phyloP scores from a whole-genome alignment of 441 rosid species.

The Caryocar brasiliense region DNA sequence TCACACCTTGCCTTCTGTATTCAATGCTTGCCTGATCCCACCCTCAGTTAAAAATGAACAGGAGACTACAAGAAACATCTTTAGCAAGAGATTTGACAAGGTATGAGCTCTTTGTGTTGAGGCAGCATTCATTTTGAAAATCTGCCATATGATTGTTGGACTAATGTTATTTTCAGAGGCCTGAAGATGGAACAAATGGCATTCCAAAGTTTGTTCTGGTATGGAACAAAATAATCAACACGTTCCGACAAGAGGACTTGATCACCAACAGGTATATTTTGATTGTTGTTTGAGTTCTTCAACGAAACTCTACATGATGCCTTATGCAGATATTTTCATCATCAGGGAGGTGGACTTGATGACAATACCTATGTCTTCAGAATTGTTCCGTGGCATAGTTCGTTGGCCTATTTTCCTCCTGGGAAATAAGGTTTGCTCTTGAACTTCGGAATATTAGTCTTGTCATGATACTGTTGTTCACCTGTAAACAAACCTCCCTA shows the following conservation, averaged over 20 bases:
- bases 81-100: slow-evolving; percentile 40
- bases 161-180: slow-evolving; percentile 29
- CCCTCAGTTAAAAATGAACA: slow-evolving; percentile 40
- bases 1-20: slow-evolving; percentile 84
- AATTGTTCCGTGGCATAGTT: slow-evolving; percentile 53
- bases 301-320: background rate
- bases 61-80: slow-evolving; percentile 34
- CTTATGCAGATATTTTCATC: slow-evolving; percentile 5
- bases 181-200: slow-evolving; percentile 38
- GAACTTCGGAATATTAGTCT: background rate
- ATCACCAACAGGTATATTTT: slow-evolving; percentile 68
- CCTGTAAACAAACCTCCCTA: slow-evolving; percentile 23
- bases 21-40: slow-evolving; percentile 63
- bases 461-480: slow-evolving; percentile 6
- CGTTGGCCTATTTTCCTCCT: slow-evolving; percentile 96
- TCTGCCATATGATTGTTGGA: background rate
- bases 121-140: background rate
- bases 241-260: slow-evolving; percentile 77
- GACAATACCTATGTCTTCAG: slow-evolving; percentile 70
- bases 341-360: slow-evolving; percentile 87
- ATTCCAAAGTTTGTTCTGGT: slow-evolving; percentile 77
- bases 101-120: slow-evolving; percentile 28
- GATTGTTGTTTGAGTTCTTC: slow-evolving; percentile 8
- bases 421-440: slow-evolving; percentile 62
- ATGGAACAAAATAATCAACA: slow-evolving; percentile 82